Evolutionary conservation across 1,139 yeast species (phyloP), one percentile per base, ranked within the genome.

Genomic region (Geotrichum citri-aurantii): DNA sequence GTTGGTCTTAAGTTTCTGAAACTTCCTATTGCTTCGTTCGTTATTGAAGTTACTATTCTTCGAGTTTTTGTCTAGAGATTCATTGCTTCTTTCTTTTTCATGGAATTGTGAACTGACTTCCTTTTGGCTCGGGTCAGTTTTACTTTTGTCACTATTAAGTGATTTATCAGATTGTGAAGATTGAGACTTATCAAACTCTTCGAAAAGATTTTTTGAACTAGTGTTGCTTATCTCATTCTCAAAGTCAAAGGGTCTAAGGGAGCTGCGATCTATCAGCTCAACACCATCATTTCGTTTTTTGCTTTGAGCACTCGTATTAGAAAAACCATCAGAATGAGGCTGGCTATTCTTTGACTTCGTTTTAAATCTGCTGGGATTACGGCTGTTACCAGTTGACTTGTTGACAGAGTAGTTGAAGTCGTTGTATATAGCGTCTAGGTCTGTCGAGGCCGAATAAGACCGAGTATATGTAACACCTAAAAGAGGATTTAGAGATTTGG

Each of bases 401-500:
- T 17, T 47, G 26, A 53, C 55, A 40, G 48, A 46, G 33, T 44
- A 53, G 46, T 53, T 53, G 46, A 26, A 53, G 14, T 53, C 55
- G 23, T 24, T 53, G 24, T 53, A 53, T 12, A 53, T 53, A 2
- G 55, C 48, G 51, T 53, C 55, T 12, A 53, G 27, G 14, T 47
- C 48, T n/a, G 44, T 10, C 26, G 55, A 52, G 24, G 44, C 42
- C n/a, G 44, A 49, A 24, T 49, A 49, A 24, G 10, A 19, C 6
- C 29, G n/a, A 46, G 29, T 7, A 3, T 24, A 26, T 14, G 29
- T 26, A 14, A 24, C n/a, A 23, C 29, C 26, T 17, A 46, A 46
- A 24, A 24, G n/a, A 7, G 19, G 49, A 10, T 46, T 26, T 10
- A 24, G 29, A 10, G 29, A 24, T 14, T 26, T 26, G 26, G 37